These are phyloP conservation scores for Arabidopsis lyrata DNA, from an alignment of 441 rosid genomes.

Conservation along the genomic window DNA sequence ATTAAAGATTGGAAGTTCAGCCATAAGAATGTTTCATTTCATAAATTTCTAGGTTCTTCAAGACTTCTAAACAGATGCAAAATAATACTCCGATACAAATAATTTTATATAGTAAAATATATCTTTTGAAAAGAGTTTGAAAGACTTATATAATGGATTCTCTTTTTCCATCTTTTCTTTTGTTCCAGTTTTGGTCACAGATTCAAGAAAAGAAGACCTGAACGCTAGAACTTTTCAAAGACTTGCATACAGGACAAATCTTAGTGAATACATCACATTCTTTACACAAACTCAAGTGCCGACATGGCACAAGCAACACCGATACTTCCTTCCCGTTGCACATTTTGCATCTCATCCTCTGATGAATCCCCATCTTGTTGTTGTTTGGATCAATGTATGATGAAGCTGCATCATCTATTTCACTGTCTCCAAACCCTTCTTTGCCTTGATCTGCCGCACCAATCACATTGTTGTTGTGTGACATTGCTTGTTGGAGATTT, in stretches of 20 bases:
- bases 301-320: conserved; percentile 64
- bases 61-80: background rate
- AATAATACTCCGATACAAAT: background rate
- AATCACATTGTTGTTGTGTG: conserved; percentile 46
- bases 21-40: too few species aligned
- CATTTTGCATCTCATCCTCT: conserved; percentile 56
- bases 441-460: conserved; percentile 46
- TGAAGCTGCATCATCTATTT: conserved; percentile 63
- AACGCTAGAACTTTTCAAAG: conserved; percentile 60
- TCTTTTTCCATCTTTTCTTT: background rate
- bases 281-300: conserved; percentile 72
- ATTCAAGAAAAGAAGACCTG: conserved; percentile 43
- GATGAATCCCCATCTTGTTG: conserved; percentile 37
- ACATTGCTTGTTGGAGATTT: conserved; percentile 67
- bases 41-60: too few species aligned
- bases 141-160: background rate
- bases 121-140: background rate
- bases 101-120: background rate
- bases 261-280: conserved; percentile 59
- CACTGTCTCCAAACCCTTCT: conserved; percentile 81
- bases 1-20: too few species aligned
- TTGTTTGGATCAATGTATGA: conserved; percentile 55
- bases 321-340: conserved; percentile 60
- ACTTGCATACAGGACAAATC: conserved; percentile 64
- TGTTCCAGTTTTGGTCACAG: conserved; percentile 9